Conservation (phyloP, 352 stramenopile genomes). For the Phytophthora pini region DNA sequence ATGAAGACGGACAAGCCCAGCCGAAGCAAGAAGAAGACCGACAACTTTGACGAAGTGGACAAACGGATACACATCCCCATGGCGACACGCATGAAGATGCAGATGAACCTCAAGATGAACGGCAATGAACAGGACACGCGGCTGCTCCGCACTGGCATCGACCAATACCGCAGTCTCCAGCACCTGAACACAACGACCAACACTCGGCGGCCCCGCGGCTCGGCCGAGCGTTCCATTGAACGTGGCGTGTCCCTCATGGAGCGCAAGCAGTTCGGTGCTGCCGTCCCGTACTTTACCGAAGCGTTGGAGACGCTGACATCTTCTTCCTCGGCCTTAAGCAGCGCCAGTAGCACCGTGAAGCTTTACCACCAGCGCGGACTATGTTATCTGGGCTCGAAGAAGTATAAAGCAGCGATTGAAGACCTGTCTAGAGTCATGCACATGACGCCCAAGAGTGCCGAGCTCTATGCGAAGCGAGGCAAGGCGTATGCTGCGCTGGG, state of each 20-base stretch:
- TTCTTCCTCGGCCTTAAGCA: slow-evolving; percentile 13
- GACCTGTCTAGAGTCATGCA: slow-evolving; percentile 77
- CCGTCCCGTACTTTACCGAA: slow-evolving; percentile 65
- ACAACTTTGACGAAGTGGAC: slow-evolving; percentile 62
- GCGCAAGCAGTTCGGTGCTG: slow-evolving; percentile 62
- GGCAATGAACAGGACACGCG: slow-evolving; percentile 26
- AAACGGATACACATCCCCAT: slow-evolving; percentile 79
- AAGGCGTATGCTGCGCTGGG: slow-evolving; percentile 64
- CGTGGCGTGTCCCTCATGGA: slow-evolving; percentile 56
- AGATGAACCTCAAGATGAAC: slow-evolving; percentile 53
- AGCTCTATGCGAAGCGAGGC: slow-evolving; percentile 74
- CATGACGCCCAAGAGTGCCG: slow-evolving; percentile 66
- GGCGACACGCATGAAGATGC: slow-evolving; percentile 53
- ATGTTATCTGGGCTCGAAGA: slow-evolving; percentile 60
- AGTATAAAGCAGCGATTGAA: slow-evolving; percentile 72
- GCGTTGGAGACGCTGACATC: slow-evolving; percentile 39
- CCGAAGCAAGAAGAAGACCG: slow-evolving; percentile 30
- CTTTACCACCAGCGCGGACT: slow-evolving; percentile 68
- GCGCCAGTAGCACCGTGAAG: slow-evolving; percentile 43
- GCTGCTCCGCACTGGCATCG: slow-evolving; percentile 64
- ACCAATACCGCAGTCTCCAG: slow-evolving; percentile 73
- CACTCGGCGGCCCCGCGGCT: slow-evolving; percentile 13
- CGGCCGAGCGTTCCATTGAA: slow-evolving; percentile 34
- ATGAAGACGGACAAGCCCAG: slow-evolving; percentile 39
- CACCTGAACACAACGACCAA: slow-evolving; percentile 24